Evolutionary conservation across 1,139 yeast species (phyloP).

Genomic region (Magnusiomyces suaveolens): DNA sequence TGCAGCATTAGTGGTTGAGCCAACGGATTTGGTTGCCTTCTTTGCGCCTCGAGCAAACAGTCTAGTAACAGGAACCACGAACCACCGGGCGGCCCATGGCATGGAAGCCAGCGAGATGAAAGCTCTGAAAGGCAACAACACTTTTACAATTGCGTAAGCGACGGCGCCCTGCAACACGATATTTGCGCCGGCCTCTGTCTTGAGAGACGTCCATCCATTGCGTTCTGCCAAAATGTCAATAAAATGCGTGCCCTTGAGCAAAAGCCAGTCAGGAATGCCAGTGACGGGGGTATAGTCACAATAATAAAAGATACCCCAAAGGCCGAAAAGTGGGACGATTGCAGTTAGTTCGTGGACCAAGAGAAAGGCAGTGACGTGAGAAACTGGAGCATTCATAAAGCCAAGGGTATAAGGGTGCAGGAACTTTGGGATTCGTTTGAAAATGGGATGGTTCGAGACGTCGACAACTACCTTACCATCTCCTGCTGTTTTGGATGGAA

Average conservation of each 20-base stretch:
- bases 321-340: conserved; percentile 60
- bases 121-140: conserved; percentile 48
- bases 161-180: conserved; percentile 77
- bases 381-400: conserved; percentile 52
- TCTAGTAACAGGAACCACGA: conserved; percentile 45
- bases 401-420: conserved; percentile 43
- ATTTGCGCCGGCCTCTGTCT: conserved; percentile 45
- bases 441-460: conserved; percentile 12
- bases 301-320: conserved; percentile 68
- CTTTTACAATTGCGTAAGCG: conserved; percentile 71
- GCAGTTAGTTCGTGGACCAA: conserved; percentile 84
- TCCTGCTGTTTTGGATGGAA: background rate
- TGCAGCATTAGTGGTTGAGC: background rate
- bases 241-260: conserved; percentile 51
- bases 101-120: conserved; percentile 48
- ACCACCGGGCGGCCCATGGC: conserved; percentile 57
- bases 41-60: conserved; percentile 25
- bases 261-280: conserved; percentile 58
- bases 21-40: background rate
- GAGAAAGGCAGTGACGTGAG: conserved; percentile 64
- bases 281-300: conserved; percentile 36
- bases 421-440: conserved; percentile 36
- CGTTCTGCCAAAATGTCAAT: conserved; percentile 41
- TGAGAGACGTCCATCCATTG: conserved; percentile 28
- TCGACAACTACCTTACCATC: conserved; percentile 10